phyloP scores from a whole-genome alignment of 768 basidiomycete genomes.

The Porpolomopsis calyptriformis region DNA sequence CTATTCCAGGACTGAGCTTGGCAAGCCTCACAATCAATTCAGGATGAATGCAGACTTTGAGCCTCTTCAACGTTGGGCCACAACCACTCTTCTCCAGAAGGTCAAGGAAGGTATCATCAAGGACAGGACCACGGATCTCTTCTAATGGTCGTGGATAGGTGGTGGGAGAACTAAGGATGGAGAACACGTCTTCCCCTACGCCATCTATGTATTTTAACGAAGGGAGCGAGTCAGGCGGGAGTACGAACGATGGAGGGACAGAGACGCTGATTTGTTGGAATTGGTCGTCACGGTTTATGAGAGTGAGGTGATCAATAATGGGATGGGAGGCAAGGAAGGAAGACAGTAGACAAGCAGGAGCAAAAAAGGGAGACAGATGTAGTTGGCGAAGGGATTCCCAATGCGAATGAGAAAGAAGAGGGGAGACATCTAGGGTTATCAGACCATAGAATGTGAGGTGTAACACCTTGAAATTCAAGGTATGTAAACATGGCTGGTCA shows the following conservation, averaged over 20 bases:
- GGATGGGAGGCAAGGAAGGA: neutral
- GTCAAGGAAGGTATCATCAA: neutral
- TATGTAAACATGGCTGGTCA: no score
- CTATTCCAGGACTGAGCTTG: neutral
- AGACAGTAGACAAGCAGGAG: neutral
- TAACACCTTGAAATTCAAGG: no score
- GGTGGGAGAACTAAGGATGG: neutral
- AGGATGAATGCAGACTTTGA: neutral
- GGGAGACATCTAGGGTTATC: neutral
- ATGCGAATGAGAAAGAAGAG: neutral
- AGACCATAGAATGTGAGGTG: no score
- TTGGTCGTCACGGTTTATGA: no score
- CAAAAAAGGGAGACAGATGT: neutral
- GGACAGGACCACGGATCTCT: neutral
- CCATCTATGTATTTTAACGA: neutral
- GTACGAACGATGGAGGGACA: neutral
- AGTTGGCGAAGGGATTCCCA: neutral
- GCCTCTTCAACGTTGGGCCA: neutral
- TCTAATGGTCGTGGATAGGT: neutral
- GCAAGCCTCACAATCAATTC: neutral
- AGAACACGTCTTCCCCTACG: neutral
- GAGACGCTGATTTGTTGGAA: neutral
- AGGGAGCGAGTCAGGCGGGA: neutral
- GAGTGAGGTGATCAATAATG: neutral
- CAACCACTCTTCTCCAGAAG: neutral